phyloP scores from a whole-genome alignment of 148 eudicot genomes.

The Euryodendron excelsum region DNA sequence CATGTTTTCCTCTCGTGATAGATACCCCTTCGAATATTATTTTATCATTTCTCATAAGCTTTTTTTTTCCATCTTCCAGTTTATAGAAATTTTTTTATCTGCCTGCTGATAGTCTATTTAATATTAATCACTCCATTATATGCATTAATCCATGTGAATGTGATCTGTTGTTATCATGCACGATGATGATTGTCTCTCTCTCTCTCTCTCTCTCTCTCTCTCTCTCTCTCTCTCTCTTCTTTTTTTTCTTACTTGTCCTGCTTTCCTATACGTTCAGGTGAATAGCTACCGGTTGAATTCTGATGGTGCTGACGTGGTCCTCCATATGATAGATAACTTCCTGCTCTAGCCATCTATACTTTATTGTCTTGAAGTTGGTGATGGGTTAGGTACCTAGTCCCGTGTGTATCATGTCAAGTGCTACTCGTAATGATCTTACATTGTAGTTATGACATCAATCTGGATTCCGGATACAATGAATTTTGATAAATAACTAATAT shows the following conservation, averaged over 20 bases:
- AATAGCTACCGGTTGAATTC: slow-evolving; percentile 68
- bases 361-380: no score
- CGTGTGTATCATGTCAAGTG: no score
- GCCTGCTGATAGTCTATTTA: not conserved
- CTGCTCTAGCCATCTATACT: no score
- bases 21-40: not conserved
- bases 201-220: not conserved
- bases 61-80: not conserved
- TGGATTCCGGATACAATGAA: not conserved
- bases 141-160: not conserved
- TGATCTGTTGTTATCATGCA: not conserved
- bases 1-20: not conserved
- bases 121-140: not conserved
- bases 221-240: not conserved
- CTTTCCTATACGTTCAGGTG: slow-evolving; percentile 32
- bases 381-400: no score
- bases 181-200: not conserved
- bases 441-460: not conserved
- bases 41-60: not conserved
- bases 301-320: slow-evolving; percentile 67
- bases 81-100: not conserved
- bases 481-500: not conserved
- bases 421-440: no score
- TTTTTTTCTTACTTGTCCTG: no score
- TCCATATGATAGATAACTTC: slow-evolving; percentile 69